Evolutionary conservation across 176 grass and related monocot species (phyloP), one percentile per base, ranked within the genome.

Genomic region (Raddia guianensis): DNA sequence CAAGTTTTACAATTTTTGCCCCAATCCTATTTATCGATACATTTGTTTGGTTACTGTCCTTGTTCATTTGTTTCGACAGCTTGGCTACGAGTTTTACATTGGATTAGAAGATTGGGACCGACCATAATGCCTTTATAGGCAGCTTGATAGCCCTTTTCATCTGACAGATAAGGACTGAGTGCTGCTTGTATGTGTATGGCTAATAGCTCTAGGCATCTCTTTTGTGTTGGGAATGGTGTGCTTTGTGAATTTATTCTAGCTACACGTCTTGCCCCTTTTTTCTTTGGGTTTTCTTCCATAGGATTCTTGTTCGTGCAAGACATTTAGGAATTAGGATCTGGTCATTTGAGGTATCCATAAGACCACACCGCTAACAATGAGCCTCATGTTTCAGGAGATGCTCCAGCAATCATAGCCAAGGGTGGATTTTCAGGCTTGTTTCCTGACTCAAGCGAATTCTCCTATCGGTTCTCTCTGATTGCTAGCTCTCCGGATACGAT

Each of bases 401-500:
- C 91, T 61, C 94, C 94, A 2, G 51, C 77, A 56, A 49, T 97
- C 58, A 76, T 97, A 71, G 91, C 94, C 59, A 93, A 86, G 70
- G 94, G 94, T 56, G 94, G 94, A 12, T 93, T 97, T 68, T 97
- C 94, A 16, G 94, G 94, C 34, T 21, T 97, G 40, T 97, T 93
- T 81, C 94, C 94, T 1, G 91, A 93, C 83, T 97, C 94, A 5
- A 93, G 94, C 19, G 56, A 77, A 68, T 27, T n/a, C 7, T 84
- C 91, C 3, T 97, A 91, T 19, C 12, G 11, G 12, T 89, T 93
- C 21, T 75, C 82, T 8, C 54, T 80, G 42, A 0, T 20, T 16
- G 33, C 73, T n/a, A 91, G 94, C 80, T 91, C 81, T 5, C 43
- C 76, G 0, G 82, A 81, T 10, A 90, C 94, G 3, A 54, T 89